A percentile compares a stretch with the other conserved stretches of the same genome.
These are phyloP conservation scores for Diaporthe sp. DNA, from an alignment of 2,329 filamentous ascomycete genomes.

Conservation along the genomic window DNA sequence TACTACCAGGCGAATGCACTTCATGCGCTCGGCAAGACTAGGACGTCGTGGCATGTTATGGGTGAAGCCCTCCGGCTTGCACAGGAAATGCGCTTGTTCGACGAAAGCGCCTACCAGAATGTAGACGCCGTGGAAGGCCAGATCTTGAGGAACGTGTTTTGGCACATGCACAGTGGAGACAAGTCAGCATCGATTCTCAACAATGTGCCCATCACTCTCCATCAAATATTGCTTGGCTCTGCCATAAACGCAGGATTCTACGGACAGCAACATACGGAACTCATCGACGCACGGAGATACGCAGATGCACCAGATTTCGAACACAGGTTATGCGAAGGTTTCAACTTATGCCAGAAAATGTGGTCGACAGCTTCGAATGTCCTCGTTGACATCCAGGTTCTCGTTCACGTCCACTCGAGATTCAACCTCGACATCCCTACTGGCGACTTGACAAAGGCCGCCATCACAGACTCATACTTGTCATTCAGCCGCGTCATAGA, in stretches of 20 bases:
- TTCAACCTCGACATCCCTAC: not conserved
- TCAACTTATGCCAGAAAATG: constrained; percentile 15
- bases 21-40: not conserved
- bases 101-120: not conserved
- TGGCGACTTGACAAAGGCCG: not conserved
- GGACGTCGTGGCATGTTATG: constrained; percentile 10
- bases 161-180: constrained; percentile 14
- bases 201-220: constrained; percentile 12
- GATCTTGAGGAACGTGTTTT: constrained; percentile 6
- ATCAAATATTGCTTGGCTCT: constrained; percentile 3
- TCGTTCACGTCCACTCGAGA: not conserved
- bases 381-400: constrained; percentile 9
- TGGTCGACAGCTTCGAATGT: constrained; percentile 11
- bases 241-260: not conserved
- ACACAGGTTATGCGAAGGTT: not conserved
- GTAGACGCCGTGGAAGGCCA: constrained; percentile 15
- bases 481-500: constrained; percentile 16
- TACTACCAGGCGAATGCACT: constrained; percentile 27
- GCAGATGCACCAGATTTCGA: constrained; percentile 7
- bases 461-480: constrained; percentile 17
- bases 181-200: constrained; percentile 26
- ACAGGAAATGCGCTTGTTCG: constrained; percentile 9
- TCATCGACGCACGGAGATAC: not conserved
- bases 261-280: not conserved
- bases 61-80: not conserved